phyloP scores from a whole-genome alignment of 768 basidiomycete species.

The Suillus spraguei region DNA sequence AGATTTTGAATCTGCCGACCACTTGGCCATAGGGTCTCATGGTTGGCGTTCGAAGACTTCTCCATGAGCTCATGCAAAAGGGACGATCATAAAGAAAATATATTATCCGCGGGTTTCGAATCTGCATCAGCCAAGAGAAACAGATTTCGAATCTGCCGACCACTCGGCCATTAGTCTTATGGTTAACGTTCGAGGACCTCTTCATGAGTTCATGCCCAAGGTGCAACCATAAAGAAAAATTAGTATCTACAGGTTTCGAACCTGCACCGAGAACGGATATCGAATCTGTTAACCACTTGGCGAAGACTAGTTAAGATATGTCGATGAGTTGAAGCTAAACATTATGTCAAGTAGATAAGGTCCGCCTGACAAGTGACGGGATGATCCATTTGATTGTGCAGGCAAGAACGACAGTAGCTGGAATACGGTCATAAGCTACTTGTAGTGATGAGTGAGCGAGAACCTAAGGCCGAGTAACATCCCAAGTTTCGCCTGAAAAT shows the following conservation, averaged over 20 bases:
- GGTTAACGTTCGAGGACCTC: too few species aligned
- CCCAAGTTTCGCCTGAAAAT: neutral
- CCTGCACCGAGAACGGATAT: too few species aligned
- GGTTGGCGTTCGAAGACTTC: neutral
- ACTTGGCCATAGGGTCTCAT: neutral
- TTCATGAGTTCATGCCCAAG: too few species aligned
- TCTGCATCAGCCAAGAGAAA: neutral
- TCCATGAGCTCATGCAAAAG: neutral
- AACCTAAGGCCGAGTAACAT: neutral
- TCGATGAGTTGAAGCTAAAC: neutral
- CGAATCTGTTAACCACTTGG: too few species aligned
- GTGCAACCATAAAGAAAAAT: too few species aligned
- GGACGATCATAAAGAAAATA: neutral
- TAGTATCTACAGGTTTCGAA: too few species aligned
- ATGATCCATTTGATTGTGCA: neutral
- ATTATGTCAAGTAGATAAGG: neutral
- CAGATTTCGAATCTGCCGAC: neutral
- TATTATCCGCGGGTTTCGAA: neutral
- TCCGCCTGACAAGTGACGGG: neutral
- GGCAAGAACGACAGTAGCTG: neutral
- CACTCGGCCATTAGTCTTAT: neutral
- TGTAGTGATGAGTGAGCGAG: neutral
- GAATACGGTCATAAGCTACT: neutral
- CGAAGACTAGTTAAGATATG: too few species aligned
- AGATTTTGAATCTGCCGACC: neutral